phyloP scores from a whole-genome alignment of 1,139 yeast species.

The Suhomyces choctaworum region DNA sequence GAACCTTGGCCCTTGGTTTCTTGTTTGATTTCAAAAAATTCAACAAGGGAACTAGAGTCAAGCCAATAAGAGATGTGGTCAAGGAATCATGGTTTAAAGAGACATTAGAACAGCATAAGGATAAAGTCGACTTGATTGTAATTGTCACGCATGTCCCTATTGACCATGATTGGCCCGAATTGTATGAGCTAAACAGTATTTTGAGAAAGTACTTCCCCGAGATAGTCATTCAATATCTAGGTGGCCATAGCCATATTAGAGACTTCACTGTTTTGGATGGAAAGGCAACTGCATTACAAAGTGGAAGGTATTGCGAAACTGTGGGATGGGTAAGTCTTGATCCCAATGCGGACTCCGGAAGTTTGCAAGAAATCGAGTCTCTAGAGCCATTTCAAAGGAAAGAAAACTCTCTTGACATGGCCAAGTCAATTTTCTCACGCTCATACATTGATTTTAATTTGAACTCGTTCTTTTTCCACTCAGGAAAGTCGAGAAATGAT shows the following conservation, averaged over 20 bases:
- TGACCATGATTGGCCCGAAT: constrained; percentile 54
- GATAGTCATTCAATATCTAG: constrained; percentile 77
- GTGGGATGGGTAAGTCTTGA: constrained; percentile 79
- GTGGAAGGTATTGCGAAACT: constrained; percentile 92
- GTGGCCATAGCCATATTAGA: constrained; percentile 93
- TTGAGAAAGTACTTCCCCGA: constrained; percentile 62
- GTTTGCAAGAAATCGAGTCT: constrained; percentile 6
- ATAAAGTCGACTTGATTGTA: constrained; percentile 62
- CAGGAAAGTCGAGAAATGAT: constrained; percentile 31
- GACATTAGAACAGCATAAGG: constrained; percentile 37
- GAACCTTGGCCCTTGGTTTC: constrained; percentile 74
- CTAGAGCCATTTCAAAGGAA: constrained; percentile 6
- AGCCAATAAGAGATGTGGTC: constrained; percentile 58
- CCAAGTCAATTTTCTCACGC: constrained; percentile 44
- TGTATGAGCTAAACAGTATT: constrained; percentile 49
- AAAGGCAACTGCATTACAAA: constrained; percentile 73
- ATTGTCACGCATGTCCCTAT: constrained; percentile 84
- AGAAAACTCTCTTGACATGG: neutral
- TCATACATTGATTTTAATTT: constrained; percentile 79
- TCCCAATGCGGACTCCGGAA: constrained; percentile 11
- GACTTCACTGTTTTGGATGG: constrained; percentile 74
- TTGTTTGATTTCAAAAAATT: constrained; percentile 71
- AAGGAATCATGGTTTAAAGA: constrained; percentile 63
- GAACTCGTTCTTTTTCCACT: constrained; percentile 67
- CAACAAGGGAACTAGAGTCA: constrained; percentile 63